Evolutionary conservation across 2,329 filamentous ascomycete species (phyloP).

Genomic region (Rhinocladiella similis): DNA sequence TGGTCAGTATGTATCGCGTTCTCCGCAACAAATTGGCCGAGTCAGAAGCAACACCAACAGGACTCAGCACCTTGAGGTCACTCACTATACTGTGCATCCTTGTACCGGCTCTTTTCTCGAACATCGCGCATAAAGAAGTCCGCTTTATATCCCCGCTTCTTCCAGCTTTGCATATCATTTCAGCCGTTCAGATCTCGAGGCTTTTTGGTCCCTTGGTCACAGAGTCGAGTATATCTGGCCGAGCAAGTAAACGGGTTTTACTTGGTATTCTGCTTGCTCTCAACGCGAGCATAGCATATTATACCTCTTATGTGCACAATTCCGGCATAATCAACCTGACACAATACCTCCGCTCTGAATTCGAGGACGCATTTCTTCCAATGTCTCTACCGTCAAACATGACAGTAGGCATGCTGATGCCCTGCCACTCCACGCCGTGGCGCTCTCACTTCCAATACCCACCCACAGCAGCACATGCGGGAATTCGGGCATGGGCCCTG

Average conservation of each 20-base stretch:
- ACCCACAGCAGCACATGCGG: conserved; percentile 21
- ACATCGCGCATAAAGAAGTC: conserved; percentile 93
- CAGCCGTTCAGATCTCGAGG: conserved; percentile 62
- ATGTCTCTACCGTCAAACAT: conserved; percentile 39
- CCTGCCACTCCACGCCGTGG: conserved; percentile 96
- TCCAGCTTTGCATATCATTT: conserved; percentile 79
- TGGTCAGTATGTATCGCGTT: conserved; percentile 61
- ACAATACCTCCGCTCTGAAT: conserved; percentile 71
- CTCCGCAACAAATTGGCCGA: conserved; percentile 29
- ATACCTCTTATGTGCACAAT: conserved; percentile 76
- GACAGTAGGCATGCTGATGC: conserved; percentile 79
- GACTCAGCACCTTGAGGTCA: conserved; percentile 42
- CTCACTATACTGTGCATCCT: conserved; percentile 61
- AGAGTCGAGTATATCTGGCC: conserved; percentile 34
- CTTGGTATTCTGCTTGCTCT: conserved; percentile 59
- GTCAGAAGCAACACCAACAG: conserved; percentile 14
- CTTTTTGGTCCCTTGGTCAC: conserved; percentile 4
- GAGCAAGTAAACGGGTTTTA: conserved; percentile 52
- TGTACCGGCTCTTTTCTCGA: conserved; percentile 65
- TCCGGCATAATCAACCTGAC: conserved; percentile 75
- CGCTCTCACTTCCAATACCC: conserved; percentile 80
- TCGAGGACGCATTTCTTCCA: conserved; percentile 59
- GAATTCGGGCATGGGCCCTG: conserved; percentile 77
- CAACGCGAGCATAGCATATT: conserved; percentile 72
- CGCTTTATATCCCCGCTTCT: conserved; percentile 94